Evolutionary conservation across 2,329 filamentous ascomycete species (phyloP), one percentile per base, ranked within the genome.

Genomic region (Leptographium wingfieldii): DNA sequence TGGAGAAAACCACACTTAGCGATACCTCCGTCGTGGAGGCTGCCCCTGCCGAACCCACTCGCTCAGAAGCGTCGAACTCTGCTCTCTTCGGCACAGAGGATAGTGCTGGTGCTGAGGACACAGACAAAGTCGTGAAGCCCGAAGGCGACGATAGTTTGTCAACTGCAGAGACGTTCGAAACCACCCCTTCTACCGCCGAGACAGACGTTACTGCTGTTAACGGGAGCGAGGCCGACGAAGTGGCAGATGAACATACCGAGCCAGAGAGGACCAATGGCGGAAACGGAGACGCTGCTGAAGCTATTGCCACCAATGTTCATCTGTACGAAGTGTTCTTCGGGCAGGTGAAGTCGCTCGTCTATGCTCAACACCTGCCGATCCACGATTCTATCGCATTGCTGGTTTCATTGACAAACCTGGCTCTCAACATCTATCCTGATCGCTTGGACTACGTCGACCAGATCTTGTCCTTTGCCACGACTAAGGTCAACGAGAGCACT

Each of bases 271-370:
- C 22, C 48, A 11, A 2, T 35, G 9, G 9, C 9, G 22, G 48
- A 25, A 51, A 56, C 22, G 58, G 54, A 22, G 43, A 53, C 19
- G 22, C 48, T 22, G 54, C 54, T 19, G n/a, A 57, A 22, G 33
- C 35, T 25, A 88, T 90, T 65, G 86, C 87, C 0, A 80, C 85
- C 58, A 86, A 90, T 67, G 85, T 96, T 61, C 92, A 90, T 73
- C 82, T 99, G 29, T 97, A 97, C 72, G 92, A 97, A 73, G 90
- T 97, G 62, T 99, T 97, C 78, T 95, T 97, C 69, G 87, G 91
- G 57, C 94, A 97, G 72, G 94, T 97, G 63, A 88, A 95, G 69
- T 92, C 92, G 68, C 78, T 99, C 57, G 92, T 97, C 63, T 92
- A 91, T 73, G 89, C 88, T 58, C 90, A 96, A 69, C 86, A 90